phyloP scores from a whole-genome alignment of 2,329 filamentous ascomycete species.

The Fusarium sulawesiense region DNA sequence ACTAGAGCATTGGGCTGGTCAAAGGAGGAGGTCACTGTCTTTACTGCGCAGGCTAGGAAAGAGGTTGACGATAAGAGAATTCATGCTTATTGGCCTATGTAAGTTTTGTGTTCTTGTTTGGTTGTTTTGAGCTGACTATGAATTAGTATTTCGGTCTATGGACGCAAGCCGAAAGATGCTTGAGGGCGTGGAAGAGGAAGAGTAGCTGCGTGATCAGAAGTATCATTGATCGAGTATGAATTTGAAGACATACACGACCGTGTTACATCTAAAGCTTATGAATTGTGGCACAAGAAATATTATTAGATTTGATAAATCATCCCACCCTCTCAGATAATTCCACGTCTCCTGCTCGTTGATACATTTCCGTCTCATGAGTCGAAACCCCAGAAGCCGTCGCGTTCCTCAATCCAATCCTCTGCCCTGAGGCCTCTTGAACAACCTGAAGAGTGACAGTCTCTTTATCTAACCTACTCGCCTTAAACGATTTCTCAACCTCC shows the following conservation, averaged over 20 bases:
- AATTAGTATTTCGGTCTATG: constrained; percentile 12
- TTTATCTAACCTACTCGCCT: too few species aligned
- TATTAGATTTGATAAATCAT: too few species aligned
- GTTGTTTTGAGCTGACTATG: background rate
- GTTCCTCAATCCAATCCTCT: background rate
- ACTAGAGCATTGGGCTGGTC: constrained; percentile 22
- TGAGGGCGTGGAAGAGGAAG: accelerated
- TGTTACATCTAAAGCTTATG: too few species aligned
- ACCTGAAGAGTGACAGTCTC: background rate
- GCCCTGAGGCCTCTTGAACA: background rate
- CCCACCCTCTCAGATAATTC: accelerated
- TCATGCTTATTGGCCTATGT: constrained; percentile 36
- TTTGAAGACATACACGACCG: too few species aligned
- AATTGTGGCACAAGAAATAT: too few species aligned
- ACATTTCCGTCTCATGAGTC: background rate
- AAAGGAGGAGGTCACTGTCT: constrained; percentile 20
- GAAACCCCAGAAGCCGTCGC: background rate
- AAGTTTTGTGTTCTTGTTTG: background rate
- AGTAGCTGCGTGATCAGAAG: too few species aligned
- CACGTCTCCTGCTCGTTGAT: background rate
- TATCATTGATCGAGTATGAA: too few species aligned
- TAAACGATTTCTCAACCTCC: too few species aligned
- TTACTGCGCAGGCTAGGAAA: constrained; percentile 15
- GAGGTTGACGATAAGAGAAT: constrained; percentile 15
- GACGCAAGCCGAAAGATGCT: background rate